Percentiles rank a stretch among this genome's conserved stretches.
Conservation (phyloP, 1,284 basidiomycete species). For the Ganoderma leucocontextum region DNA sequence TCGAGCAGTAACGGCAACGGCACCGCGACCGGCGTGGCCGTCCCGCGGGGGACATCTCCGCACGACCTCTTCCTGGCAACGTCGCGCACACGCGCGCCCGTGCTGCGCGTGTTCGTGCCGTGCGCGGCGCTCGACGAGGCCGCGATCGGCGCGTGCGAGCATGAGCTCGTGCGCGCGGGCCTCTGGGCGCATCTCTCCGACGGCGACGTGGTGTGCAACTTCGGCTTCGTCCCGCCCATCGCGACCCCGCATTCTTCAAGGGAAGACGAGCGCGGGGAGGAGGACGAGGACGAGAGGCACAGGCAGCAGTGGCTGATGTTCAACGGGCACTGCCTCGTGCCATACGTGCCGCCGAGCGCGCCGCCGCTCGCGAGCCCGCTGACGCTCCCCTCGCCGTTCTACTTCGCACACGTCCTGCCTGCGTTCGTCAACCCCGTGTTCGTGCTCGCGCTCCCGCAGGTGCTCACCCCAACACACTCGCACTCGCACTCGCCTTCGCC, state of each 20-base stretch:
- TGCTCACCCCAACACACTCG: conserved; percentile 41
- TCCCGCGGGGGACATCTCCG: conserved; percentile 48
- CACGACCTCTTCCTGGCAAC: conserved; percentile 71
- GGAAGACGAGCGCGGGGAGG: conserved; percentile 9
- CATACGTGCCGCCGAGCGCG: conserved; percentile 59
- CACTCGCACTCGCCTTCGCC: background rate
- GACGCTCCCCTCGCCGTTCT: conserved; percentile 73
- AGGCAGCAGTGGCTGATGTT: conserved; percentile 69
- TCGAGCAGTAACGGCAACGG: conserved; percentile 27
- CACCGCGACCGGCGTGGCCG: conserved; percentile 18
- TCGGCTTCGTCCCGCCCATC: conserved; percentile 66
- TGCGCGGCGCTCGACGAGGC: conserved; percentile 61
- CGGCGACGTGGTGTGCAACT: conserved; percentile 80
- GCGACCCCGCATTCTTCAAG: conserved; percentile 38
- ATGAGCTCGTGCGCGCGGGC: conserved; percentile 66
- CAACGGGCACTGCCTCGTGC: conserved; percentile 64
- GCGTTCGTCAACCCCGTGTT: conserved; percentile 57
- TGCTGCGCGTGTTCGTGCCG: conserved; percentile 78
- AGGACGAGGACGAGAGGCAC: conserved; percentile 25
- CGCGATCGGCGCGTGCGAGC: conserved; percentile 64
- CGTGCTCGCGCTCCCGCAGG: conserved; percentile 48
- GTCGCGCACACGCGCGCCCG: conserved; percentile 70
- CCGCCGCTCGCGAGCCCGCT: conserved; percentile 64
- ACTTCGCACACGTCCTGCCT: conserved; percentile 73
- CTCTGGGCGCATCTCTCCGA: conserved; percentile 76